These are phyloP conservation scores for Aphelidium insulamus DNA, from an alignment of 371 early-diverging fungal genomes.

Conservation along the genomic window DNA sequence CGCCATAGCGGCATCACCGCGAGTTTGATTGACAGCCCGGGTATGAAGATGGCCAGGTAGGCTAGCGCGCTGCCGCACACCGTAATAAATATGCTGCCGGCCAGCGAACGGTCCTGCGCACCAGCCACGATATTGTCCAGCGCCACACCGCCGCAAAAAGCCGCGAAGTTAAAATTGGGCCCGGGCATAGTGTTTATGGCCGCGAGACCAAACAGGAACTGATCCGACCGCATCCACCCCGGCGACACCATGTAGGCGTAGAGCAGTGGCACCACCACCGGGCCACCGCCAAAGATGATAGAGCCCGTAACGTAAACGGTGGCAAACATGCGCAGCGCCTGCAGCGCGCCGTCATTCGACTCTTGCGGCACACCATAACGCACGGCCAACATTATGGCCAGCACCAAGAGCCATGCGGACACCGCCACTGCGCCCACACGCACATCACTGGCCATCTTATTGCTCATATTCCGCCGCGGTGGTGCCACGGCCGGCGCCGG, in stretches of 20 bases:
- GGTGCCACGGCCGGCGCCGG: too few species aligned
- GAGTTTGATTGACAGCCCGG: constrained; percentile 25
- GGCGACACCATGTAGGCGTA: constrained; percentile 23
- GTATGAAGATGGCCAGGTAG: constrained; percentile 24
- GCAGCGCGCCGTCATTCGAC: too few species aligned
- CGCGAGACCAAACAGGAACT: constrained; percentile 35
- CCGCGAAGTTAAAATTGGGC: constrained; percentile 36
- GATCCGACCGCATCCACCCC: constrained; percentile 20
- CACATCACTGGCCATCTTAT: too few species aligned
- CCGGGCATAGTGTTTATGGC: constrained; percentile 31
- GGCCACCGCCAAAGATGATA: constrained; percentile 40
- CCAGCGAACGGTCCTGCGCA: too few species aligned
- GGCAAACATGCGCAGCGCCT: constrained; percentile 11
- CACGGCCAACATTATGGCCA: too few species aligned
- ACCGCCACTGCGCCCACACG: too few species aligned
- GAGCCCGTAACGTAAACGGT: constrained; percentile 31
- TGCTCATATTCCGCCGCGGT: too few species aligned
- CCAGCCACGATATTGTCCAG: constrained; percentile 8
- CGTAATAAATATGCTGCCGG: too few species aligned
- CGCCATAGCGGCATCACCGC: constrained; percentile 31
- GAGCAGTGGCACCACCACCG: constrained; percentile 30
- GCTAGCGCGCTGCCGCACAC: constrained; percentile 22
- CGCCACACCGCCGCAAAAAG: constrained; percentile 28
- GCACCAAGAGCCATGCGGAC: too few species aligned
- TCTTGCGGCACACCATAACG: too few species aligned